phyloP scores from a whole-genome alignment of 345 rosid species.

The Microthlaspi erraticum region DNA sequence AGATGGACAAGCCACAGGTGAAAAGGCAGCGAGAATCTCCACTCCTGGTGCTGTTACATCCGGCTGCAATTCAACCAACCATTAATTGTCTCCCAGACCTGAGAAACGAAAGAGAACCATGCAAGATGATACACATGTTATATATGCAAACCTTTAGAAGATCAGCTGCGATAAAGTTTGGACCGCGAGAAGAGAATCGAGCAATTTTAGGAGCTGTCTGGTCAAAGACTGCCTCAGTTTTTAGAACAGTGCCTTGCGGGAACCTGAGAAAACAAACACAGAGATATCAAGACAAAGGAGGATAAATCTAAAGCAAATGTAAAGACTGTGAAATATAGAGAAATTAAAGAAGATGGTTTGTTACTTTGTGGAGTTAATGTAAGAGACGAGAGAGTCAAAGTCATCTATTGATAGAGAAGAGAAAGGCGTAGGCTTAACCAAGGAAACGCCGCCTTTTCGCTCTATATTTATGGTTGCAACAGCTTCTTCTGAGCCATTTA shows the following conservation, averaged over 20 bases:
- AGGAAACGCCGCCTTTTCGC: neutral
- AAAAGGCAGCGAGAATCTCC: slow-evolving; percentile 50
- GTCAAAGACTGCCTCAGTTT: slow-evolving; percentile 30
- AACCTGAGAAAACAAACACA: slow-evolving; percentile 8
- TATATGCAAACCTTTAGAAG: slow-evolving; percentile 41
- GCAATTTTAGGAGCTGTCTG: slow-evolving; percentile 37
- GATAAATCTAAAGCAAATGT: neutral
- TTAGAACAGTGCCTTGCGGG: slow-evolving; percentile 41
- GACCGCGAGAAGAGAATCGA: slow-evolving; percentile 47
- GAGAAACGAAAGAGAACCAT: neutral
- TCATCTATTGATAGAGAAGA: neutral
- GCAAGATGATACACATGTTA: neutral
- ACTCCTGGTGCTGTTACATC: slow-evolving; percentile 57
- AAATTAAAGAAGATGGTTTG: slow-evolving; percentile 1
- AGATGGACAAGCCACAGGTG: slow-evolving; percentile 28
- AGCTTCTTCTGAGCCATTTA: neutral
- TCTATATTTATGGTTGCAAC: slow-evolving; percentile 19
- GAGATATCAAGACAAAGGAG: neutral
- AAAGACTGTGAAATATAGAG: neutral
- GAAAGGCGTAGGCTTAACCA: slow-evolving; percentile 21
- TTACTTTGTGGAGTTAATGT: slow-evolving; percentile 47
- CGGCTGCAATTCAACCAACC: slow-evolving; percentile 45
- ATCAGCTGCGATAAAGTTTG: slow-evolving; percentile 30
- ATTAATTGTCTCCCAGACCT: neutral
- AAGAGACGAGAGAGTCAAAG: slow-evolving; percentile 31